Percentiles rank a stretch among this genome's conserved stretches.
Conservation (phyloP, 768 basidiomycete genomes). For the Termitomyces sp. region DNA sequence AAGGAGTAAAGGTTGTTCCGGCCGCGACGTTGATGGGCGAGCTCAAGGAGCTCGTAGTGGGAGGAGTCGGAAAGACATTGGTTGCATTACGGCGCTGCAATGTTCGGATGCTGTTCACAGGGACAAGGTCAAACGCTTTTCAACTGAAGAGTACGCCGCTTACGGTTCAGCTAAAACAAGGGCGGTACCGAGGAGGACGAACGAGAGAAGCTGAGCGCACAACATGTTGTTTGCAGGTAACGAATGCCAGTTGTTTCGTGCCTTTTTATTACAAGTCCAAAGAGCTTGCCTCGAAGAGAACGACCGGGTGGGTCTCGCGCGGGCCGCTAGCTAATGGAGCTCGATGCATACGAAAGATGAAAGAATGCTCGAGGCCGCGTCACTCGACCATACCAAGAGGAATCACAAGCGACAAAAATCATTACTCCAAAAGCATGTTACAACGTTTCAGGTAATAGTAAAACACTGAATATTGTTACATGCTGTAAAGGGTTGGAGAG, state of each 20-base stretch:
- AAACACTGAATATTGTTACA: not conserved
- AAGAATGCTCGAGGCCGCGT: not conserved
- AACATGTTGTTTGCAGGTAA: not conserved
- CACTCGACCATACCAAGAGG: not conserved
- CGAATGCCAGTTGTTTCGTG: not conserved
- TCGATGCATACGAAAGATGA: not conserved
- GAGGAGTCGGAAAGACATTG: constrained; percentile 30
- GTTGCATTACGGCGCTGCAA: constrained; percentile 30
- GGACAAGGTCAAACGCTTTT: no score
- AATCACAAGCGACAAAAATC: not conserved
- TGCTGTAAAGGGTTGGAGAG: not conserved
- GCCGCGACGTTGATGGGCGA: constrained; percentile 27
- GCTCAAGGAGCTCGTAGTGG: constrained; percentile 31
- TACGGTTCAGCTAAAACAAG: constrained; percentile 7
- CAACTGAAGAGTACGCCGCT: not conserved
- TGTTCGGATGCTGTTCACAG: not conserved
- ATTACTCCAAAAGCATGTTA: not conserved
- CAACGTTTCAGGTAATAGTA: not conserved
- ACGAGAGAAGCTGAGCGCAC: not conserved
- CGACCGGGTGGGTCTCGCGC: not conserved
- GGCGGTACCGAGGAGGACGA: not conserved
- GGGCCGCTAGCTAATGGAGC: not conserved
- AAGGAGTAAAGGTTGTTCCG: constrained; percentile 30
- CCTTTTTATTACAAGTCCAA: not conserved
- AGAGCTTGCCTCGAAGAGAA: not conserved